phyloP scores from a whole-genome alignment of 1,284 basidiomycete genomes.

The Anthracocystis panici-leucophaei region DNA sequence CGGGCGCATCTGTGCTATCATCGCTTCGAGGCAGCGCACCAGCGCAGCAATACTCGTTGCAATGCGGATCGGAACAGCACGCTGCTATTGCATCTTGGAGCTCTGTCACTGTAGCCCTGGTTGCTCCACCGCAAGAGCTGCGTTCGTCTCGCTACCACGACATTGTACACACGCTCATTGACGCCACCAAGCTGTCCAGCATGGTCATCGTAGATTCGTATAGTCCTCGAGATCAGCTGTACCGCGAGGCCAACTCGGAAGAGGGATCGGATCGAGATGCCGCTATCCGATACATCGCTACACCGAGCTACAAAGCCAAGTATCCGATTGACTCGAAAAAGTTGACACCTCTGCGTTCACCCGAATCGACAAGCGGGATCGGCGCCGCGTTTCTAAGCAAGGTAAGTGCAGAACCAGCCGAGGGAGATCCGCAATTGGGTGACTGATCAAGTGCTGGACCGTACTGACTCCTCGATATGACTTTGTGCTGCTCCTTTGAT shows the following conservation, averaged over 20 bases:
- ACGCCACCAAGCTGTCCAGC: constrained; percentile 25
- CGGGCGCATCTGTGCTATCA: constrained; percentile 20
- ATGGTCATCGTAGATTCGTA: constrained; percentile 42
- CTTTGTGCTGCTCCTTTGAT: background rate
- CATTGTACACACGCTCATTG: constrained; percentile 17
- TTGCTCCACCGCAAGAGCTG: constrained; percentile 16
- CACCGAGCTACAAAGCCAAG: constrained; percentile 7
- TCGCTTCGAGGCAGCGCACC: constrained; percentile 14
- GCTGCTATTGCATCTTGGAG: constrained; percentile 17
- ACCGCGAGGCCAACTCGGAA: constrained; percentile 15
- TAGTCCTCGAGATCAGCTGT: constrained; percentile 31
- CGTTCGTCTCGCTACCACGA: constrained; percentile 29
- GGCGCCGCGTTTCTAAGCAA: constrained; percentile 38
- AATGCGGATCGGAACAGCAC: constrained; percentile 20
- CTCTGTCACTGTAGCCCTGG: constrained; percentile 17
- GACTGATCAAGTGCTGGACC: no score
- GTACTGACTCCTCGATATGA: no score
- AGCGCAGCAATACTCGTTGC: constrained; percentile 15
- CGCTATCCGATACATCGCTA: constrained; percentile 28
- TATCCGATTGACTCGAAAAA: constrained; percentile 13
- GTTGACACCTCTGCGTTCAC: constrained; percentile 27
- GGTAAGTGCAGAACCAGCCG: constrained; percentile 11
- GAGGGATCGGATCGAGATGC: constrained; percentile 1
- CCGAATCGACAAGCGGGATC: constrained; percentile 31
- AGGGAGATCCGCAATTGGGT: no score